phyloP scores from a whole-genome alignment of 768 basidiomycete species.

The Hericium alpestre region DNA sequence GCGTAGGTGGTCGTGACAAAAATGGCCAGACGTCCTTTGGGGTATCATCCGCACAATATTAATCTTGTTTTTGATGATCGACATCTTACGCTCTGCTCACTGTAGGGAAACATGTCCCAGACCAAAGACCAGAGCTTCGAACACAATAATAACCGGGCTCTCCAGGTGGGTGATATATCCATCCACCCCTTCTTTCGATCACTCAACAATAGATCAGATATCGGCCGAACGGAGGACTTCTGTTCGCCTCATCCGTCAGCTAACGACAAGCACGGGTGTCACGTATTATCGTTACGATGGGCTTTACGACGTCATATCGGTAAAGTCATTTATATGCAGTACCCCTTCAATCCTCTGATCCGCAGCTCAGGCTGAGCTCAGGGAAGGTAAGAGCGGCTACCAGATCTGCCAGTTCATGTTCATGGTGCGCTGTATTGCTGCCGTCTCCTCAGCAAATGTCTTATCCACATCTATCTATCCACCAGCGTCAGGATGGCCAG shows the following conservation, averaged over 20 bases:
- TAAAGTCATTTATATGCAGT: background rate
- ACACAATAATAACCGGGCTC: background rate
- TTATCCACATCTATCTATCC: background rate
- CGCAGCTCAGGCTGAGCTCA: background rate
- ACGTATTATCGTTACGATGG: background rate
- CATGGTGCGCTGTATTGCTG: background rate
- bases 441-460: background rate
- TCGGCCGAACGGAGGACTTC: background rate
- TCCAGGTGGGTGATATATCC: background rate
- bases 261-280: background rate
- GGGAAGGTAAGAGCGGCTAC: background rate
- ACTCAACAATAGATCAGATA: background rate
- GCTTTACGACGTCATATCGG: background rate
- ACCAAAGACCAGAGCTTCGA: background rate
- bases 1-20: background rate
- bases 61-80: background rate
- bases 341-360: background rate
- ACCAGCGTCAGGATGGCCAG: background rate
- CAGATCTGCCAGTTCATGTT: background rate
- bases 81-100: background rate
- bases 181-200: background rate
- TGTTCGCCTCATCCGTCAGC: background rate
- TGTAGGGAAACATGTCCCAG: background rate
- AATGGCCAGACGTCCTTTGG: background rate
- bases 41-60: background rate